phyloP scores from a whole-genome alignment of 805 yeast species.

The Clavispora carvajalis region DNA sequence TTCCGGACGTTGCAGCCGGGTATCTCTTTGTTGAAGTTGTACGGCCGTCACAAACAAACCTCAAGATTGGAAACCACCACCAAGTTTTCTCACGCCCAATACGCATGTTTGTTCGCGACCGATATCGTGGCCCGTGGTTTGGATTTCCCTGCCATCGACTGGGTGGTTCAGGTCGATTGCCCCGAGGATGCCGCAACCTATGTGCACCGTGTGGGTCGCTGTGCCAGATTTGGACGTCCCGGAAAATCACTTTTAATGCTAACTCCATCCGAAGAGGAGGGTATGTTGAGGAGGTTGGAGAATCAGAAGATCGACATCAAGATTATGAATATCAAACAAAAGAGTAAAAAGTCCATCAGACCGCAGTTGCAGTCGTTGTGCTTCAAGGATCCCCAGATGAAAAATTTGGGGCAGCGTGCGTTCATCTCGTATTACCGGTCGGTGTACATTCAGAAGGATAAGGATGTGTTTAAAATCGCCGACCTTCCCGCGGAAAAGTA shows the following conservation, averaged over 20 bases:
- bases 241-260: conserved; percentile 83
- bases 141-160: conserved; percentile 88
- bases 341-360: conserved; percentile 68
- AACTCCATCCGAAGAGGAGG: conserved; percentile 77
- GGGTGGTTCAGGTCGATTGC: conserved; percentile 92
- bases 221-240: conserved; percentile 78
- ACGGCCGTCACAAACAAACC: conserved; percentile 88
- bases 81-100: conserved; percentile 71
- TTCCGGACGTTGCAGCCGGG: conserved; percentile 90
- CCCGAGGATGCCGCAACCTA: conserved; percentile 89
- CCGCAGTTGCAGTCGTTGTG: conserved; percentile 85
- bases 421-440: conserved; percentile 88
- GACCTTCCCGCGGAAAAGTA: conserved; percentile 74
- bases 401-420: conserved; percentile 93
- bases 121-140: conserved; percentile 91
- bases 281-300: conserved; percentile 59
- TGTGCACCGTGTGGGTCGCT: conserved; percentile 86
- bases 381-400: conserved; percentile 86
- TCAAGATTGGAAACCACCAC: conserved; percentile 77
- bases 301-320: conserved; percentile 63
- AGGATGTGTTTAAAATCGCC: conserved; percentile 74
- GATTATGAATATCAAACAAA: conserved; percentile 66
- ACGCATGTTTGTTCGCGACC: conserved; percentile 81
- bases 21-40: conserved; percentile 76
- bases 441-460: conserved; percentile 79